phyloP scores from a whole-genome alignment of 164 flowering plant genomes.

The Houttuynia cordata region DNA sequence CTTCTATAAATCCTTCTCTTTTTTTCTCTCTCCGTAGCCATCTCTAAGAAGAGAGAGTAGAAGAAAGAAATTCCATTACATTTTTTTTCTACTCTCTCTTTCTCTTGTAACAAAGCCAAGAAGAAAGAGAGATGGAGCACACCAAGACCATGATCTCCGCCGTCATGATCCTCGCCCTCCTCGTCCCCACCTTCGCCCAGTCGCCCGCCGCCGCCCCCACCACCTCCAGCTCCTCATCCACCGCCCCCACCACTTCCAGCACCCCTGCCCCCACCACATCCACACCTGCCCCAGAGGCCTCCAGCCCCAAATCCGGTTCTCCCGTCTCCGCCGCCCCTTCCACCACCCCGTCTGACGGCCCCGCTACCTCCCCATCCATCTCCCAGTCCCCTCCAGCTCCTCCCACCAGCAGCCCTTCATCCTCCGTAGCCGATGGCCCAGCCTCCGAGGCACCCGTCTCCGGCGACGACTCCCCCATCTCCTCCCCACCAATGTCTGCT shows the following conservation, averaged over 20 bases:
- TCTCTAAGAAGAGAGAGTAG: neutral
- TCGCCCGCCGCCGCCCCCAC: slow-evolving; percentile 6
- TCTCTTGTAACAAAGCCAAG: neutral
- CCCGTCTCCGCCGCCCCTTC: neutral
- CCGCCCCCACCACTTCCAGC: neutral
- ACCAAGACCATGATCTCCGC: neutral
- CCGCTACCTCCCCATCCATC: neutral
- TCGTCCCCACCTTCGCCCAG: slow-evolving; percentile 1
- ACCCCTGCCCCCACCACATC: neutral
- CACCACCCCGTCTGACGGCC: neutral
- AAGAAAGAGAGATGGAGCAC: neutral
- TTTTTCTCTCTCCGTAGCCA: neutral
- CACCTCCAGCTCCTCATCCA: neutral
- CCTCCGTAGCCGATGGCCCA: neutral
- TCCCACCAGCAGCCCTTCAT: neutral
- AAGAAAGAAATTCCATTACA: neutral
- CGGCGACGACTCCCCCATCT: neutral
- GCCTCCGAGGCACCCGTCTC: neutral
- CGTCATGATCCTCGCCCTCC: slow-evolving; percentile 3
- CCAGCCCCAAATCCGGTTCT: neutral
- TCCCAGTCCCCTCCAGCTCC: slow-evolving; percentile 1
- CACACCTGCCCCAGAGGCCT: neutral
- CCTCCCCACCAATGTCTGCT: neutral
- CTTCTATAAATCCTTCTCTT: neutral
- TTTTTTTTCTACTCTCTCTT: neutral